phyloP scores from a whole-genome alignment of 768 basidiomycete species.

The Sistotremastrum niveocremeum region DNA sequence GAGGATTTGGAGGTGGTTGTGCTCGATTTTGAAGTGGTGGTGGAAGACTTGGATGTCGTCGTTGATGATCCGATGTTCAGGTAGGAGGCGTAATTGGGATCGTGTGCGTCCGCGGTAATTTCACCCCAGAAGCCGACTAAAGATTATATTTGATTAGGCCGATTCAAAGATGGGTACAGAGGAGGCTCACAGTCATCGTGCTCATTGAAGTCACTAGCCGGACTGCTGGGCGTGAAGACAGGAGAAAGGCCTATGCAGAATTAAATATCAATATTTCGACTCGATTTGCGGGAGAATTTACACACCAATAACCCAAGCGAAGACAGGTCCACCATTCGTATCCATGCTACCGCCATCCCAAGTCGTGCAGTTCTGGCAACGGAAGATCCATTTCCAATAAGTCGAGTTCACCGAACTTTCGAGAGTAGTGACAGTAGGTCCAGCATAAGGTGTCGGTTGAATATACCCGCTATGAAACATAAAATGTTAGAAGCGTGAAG shows the following conservation, averaged over 20 bases:
- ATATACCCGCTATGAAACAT: slow-evolving; percentile 12
- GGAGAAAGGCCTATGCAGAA: slow-evolving; percentile 5
- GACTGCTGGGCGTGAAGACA: slow-evolving; percentile 36
- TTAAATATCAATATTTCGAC: slow-evolving; percentile 17
- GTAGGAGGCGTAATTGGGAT: slow-evolving; percentile 33
- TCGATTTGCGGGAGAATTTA: background rate
- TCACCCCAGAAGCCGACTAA: slow-evolving; percentile 51
- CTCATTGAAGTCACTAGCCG: slow-evolving; percentile 36
- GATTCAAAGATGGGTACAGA: background rate
- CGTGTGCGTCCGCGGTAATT: slow-evolving; percentile 25
- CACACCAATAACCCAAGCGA: slow-evolving; percentile 32
- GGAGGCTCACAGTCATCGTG: slow-evolving; percentile 41
- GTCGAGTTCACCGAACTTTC: slow-evolving; percentile 14
- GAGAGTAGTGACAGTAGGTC: slow-evolving; percentile 15
- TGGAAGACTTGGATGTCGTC: too few relatives aligned
- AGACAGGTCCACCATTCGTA: slow-evolving; percentile 21
- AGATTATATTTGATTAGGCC: background rate
- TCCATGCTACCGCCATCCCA: slow-evolving; percentile 22
- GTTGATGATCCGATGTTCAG: slow-evolving; percentile 25
- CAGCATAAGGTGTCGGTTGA: slow-evolving; percentile 12
- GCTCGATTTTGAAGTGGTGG: slow-evolving; percentile 11
- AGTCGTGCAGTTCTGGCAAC: slow-evolving; percentile 11
- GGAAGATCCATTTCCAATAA: slow-evolving; percentile 14
- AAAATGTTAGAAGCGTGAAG: background rate
- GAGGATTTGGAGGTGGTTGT: slow-evolving; percentile 10